Percentiles rank a stretch among this genome's conserved stretches.
Evolutionary conservation across 495 filamentous ascomycete genomes (phyloP).

Genomic region (Neurospora sp.): DNA sequence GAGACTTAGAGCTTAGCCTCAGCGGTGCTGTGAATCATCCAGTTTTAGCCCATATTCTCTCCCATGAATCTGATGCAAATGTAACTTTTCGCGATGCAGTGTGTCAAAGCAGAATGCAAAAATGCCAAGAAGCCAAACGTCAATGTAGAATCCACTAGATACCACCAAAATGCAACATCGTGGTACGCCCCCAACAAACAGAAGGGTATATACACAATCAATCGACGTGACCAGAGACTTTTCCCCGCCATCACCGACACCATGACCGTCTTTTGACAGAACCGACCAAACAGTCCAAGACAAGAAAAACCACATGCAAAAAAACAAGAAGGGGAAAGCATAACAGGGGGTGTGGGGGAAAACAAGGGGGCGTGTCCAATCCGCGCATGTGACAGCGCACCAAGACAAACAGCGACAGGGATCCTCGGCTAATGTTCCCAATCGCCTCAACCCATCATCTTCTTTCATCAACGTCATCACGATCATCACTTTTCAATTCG

Average conservation of each 20-base stretch:
- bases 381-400: not conserved
- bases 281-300: not conserved
- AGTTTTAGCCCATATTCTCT: not conserved
- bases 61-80: not conserved
- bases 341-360: not conserved
- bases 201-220: constrained; percentile 1
- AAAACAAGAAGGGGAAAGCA: not conserved
- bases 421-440: not conserved
- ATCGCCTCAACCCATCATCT: not conserved
- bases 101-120: not conserved
- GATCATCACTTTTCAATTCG: not conserved
- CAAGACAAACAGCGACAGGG: not conserved
- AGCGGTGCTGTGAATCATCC: not conserved
- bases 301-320: not conserved
- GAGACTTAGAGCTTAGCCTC: not conserved
- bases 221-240: not conserved
- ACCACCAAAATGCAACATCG: not conserved
- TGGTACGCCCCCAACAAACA: not conserved
- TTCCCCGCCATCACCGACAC: not conserved
- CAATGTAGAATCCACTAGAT: not conserved
- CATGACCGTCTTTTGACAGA: not conserved
- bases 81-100: not conserved
- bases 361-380: not conserved
- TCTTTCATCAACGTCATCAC: not conserved
- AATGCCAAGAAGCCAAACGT: not conserved